Evolutionary conservation across 164 flowering plant genomes (phyloP), one percentile per base, ranked within the genome.

Genomic region (Kalanchoe fedtschenkoi): DNA sequence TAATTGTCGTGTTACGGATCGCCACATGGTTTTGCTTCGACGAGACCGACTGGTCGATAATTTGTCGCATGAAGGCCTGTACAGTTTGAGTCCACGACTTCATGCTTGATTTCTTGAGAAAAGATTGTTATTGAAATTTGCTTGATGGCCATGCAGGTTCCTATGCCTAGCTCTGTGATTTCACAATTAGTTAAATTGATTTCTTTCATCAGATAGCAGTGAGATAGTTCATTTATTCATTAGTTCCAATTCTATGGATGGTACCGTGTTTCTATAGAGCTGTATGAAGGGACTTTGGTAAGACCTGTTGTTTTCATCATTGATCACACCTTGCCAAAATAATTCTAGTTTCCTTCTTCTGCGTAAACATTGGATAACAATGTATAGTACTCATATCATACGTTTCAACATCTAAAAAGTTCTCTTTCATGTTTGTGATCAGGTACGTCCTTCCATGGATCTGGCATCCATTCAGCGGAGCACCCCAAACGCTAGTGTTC

Each of bases 401-500:
- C 47, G 85, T 73, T 35, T 67, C 69, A 47, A 79, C 62, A 26
- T 75, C 69, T 62, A 63, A 65, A 60, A 86, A 73, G 21, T 77
- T 77, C 57, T 30, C 41, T 51, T 67, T 61, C 58, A 85, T 75
- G 38, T 34, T 65, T 42, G 54, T 67, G 43, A 82, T 63, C 72
- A 89, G 70, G 64, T 91, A 90, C 66, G 76, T 66, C 63, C 85
- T 77, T 35, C 62, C 66, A 65, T 91, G 87, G 58, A 91, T 80
- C 37, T 87, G 74, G 55, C 96, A 88, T 13, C 91, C 96, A 68
- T 83, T 81, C 34, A 86, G 76, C 37, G 88, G 62, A 32, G 96
- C 76, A 34, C 86, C 82, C 96, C 96, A 91, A 46, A 81, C 75
- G 75, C 86, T 79, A 35, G 82, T 74, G 64, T 71, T 72, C 41